Evolutionary conservation across 2,329 filamentous ascomycete species (phyloP).

Genomic region (Penicillium occitanis): DNA sequence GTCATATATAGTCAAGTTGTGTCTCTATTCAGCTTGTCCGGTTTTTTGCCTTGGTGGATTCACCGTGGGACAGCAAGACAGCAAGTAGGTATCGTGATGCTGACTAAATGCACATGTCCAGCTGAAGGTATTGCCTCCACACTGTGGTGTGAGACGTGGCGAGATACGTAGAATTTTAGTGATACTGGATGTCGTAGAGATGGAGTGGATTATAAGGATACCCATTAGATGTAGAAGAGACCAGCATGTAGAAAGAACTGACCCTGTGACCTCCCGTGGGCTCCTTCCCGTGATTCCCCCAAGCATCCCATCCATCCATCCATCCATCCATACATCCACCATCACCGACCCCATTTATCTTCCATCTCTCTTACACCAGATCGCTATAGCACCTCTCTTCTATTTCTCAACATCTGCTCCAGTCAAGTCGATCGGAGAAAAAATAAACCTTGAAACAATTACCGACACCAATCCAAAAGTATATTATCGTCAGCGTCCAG

Average conservation of each 20-base stretch:
- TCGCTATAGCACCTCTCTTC: not conserved
- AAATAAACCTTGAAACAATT: not conserved
- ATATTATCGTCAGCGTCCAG: not conserved
- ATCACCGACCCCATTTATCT: not conserved
- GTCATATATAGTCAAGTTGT: not conserved
- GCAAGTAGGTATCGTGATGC: not conserved
- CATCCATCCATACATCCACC: not conserved
- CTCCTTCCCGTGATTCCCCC: slow-evolving; percentile 17
- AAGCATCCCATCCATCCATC: not conserved
- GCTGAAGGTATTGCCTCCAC: not conserved
- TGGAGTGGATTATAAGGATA: not conserved
- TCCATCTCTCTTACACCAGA: not conserved
- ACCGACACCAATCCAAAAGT: not conserved
- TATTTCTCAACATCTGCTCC: not conserved
- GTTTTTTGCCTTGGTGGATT: not conserved
- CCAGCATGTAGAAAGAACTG: not conserved
- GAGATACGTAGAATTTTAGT: not conserved
- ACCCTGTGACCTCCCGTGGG: slow-evolving; percentile 14
- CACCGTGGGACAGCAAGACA: not conserved
- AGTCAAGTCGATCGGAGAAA: slow-evolving; percentile 5
- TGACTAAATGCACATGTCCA: slow-evolving; percentile 11
- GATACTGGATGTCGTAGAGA: not conserved
- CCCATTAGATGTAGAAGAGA: not conserved
- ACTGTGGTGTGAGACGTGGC: not conserved
- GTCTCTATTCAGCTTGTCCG: not conserved